Conservation (phyloP, 352 stramenopile species). For the Phytopythium kandeliae region DNA sequence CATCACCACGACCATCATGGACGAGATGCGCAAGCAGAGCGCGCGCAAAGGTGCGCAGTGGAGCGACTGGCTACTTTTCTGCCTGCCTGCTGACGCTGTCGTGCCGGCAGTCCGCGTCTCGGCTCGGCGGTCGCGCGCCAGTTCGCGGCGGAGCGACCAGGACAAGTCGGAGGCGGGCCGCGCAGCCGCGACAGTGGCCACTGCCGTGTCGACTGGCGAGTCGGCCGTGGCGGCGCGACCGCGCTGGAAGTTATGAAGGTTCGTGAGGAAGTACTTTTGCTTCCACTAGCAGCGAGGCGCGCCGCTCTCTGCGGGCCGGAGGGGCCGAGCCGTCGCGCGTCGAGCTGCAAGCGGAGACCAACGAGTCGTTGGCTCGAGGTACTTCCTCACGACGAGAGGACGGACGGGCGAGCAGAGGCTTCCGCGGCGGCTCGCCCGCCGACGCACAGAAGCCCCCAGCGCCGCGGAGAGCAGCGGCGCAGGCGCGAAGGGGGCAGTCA, state of each 20-base stretch:
- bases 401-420: too few species aligned
- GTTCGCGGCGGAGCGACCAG: slow-evolving; percentile 4
- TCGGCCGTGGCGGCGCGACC: slow-evolving; percentile 8
- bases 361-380: slow-evolving; percentile 1
- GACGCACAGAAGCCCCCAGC: too few species aligned
- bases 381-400: slow-evolving; percentile 13
- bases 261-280: slow-evolving; percentile 28
- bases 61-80: background rate
- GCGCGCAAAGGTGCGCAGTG: background rate
- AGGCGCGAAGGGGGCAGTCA: too few species aligned
- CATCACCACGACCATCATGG: slow-evolving; percentile 42
- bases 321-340: background rate
- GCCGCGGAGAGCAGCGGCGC: too few species aligned
- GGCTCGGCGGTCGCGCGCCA: slow-evolving; percentile 4
- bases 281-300: slow-evolving; percentile 11
- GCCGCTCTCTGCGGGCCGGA: background rate
- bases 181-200: slow-evolving; percentile 3
- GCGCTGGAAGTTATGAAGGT: slow-evolving; percentile 32
- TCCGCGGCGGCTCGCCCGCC: too few species aligned
- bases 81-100: background rate
- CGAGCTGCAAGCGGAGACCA: background rate
- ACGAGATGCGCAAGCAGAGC: slow-evolving; percentile 29
- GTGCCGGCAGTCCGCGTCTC: slow-evolving; percentile 5
- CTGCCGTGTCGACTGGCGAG: slow-evolving; percentile 6
- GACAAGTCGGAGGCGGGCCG: slow-evolving; percentile 8